phyloP scores from a whole-genome alignment of 2,329 filamentous ascomycete species.

The Fusarium luffae region DNA sequence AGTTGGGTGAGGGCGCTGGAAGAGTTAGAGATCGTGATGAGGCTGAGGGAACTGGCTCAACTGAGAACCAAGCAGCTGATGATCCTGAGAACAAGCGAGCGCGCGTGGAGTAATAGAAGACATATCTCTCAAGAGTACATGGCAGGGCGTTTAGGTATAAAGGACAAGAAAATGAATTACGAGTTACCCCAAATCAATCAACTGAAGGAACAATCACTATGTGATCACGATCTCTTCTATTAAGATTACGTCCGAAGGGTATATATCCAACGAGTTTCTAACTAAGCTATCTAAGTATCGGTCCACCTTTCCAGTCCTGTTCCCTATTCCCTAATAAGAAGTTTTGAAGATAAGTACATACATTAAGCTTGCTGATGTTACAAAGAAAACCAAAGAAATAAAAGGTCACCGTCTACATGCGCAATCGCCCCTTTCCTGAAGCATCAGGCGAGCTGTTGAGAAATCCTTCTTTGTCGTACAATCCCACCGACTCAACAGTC shows the following conservation, averaged over 20 bases:
- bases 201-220: neutral
- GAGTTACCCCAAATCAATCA: constrained; percentile 1
- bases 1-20: constrained; percentile 73
- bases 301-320: neutral
- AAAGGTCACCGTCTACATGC: constrained; percentile 42
- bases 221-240: constrained; percentile 27
- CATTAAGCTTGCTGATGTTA: constrained; percentile 17
- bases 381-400: constrained; percentile 20
- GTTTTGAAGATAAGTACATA: constrained; percentile 16
- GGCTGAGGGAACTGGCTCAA: constrained; percentile 59
- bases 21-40: constrained; percentile 66
- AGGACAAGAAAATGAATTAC: constrained; percentile 6
- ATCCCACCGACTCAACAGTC: constrained; percentile 55
- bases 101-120: constrained; percentile 55
- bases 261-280: constrained; percentile 39
- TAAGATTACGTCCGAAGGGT: constrained; percentile 42
- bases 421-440: constrained; percentile 48
- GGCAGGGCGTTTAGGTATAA: constrained; percentile 40
- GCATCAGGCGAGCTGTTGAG: constrained; percentile 56
- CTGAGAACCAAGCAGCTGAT: constrained; percentile 54
- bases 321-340: neutral
- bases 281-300: constrained; percentile 22
- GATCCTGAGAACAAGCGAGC: constrained; percentile 60
- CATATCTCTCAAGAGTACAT: constrained; percentile 5
- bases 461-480: constrained; percentile 61